Evolutionary conservation across 257 asterid genomes (phyloP), one percentile per base, ranked within the genome.

Genomic region (Linderniella brevidens): DNA sequence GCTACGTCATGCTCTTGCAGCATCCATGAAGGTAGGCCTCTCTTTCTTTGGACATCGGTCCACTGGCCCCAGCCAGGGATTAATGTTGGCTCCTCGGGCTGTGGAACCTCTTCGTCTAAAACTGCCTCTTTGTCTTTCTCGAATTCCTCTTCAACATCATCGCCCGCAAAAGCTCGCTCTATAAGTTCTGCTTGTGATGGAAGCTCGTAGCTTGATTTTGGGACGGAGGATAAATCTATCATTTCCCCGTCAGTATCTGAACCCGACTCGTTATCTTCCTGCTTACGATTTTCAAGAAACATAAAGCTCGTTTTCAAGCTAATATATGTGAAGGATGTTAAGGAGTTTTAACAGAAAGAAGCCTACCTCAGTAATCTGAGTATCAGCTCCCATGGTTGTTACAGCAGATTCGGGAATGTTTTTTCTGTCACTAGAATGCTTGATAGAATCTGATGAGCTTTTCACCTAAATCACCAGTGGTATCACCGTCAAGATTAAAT

Each of bases 31-130:
- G 98, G 96, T 9, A 82, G 35, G 19, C 94, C 98, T 64, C 62
- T 78, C 90, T 73, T 78, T 55, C 73, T 74, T 65, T 90, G 98
- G 42, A 90, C 40, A 13, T 73, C 50, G 38, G 98, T 75, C 98
- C 98, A 90, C 35, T 81, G 98, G 48, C 98, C 98, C 98, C 98
- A 90, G 29, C 98, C 98, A 50, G 93, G 98, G 58, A 90, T 64
- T 45, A 81, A 51, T 25, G 64, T 60, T 0, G 93, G 98, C 58
- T 81, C 69, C 53, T 88, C 98, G 8, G 94, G 96, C 58, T 78
- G 79, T 13, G 96, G 98, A 59, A 70, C 70, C 75, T 90, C 98
- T 69, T 75, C 87, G 43, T 76, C 68, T 71, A 84, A 62, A 36
- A 72, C 62, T 11, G 71, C 92, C 29, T 78, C 76, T 66, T 90